phyloP scores from a whole-genome alignment of 2,329 filamentous ascomycete genomes.

The Madurella fahalii region DNA sequence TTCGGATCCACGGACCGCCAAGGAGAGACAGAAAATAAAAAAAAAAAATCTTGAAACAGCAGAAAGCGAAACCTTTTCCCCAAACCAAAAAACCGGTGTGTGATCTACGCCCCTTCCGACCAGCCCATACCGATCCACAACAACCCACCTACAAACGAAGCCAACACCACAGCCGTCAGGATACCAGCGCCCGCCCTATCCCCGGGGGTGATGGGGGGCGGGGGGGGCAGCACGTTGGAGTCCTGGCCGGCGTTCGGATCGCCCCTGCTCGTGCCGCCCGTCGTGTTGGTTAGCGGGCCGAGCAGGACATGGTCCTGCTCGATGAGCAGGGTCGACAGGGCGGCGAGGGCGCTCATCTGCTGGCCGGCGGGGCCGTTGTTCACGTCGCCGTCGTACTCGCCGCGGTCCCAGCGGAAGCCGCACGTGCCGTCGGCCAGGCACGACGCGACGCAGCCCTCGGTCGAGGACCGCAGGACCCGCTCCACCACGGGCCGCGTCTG shows the following conservation, averaged over 20 bases:
- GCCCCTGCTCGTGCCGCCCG: conserved; percentile 41
- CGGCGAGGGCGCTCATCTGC: conserved; percentile 48
- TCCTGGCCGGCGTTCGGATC: conserved; percentile 30
- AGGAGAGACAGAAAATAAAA: no score
- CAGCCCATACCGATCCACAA: conserved; percentile 19
- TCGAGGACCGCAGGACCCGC: conserved; percentile 41
- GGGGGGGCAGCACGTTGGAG: conserved; percentile 4
- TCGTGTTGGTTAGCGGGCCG: conserved; percentile 35
- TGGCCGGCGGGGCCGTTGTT: conserved; percentile 51
- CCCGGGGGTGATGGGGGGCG: conserved; percentile 25
- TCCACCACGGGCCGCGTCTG: conserved; percentile 33
- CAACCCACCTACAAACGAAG: conserved; percentile 31
- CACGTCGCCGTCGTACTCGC: conserved; percentile 43
- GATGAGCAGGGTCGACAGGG: conserved; percentile 44
- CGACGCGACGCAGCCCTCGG: conserved; percentile 43
- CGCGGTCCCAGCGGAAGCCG: conserved; percentile 46
- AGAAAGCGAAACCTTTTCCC: no score
- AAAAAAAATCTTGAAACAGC: no score
- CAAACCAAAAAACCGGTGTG: no score
- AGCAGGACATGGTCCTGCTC: conserved; percentile 21
- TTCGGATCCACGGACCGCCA: no score
- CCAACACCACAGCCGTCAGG: conserved; percentile 36
- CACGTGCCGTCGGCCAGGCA: conserved; percentile 47
- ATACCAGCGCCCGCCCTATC: conserved; percentile 41
- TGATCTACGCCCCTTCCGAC: conserved; percentile 5